These are phyloP conservation scores for Volvox reticuliferus DNA, from an alignment of 139 green algal species.

Conservation along the genomic window DNA sequence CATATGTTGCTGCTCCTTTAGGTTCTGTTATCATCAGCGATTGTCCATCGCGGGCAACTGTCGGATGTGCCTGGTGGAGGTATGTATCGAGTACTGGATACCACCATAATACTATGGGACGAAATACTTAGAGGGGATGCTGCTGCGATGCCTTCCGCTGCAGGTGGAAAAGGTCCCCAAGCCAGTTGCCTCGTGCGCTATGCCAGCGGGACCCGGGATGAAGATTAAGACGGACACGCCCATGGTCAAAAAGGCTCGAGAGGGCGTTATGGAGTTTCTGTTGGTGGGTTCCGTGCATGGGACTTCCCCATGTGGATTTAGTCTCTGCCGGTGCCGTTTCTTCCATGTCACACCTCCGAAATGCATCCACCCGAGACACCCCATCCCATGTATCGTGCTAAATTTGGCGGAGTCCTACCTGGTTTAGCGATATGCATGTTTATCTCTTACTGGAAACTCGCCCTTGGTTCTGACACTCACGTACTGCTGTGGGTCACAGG, in stretches of 20 bases:
- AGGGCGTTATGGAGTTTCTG: slow-evolving; percentile 99
- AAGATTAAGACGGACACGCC: slow-evolving; percentile 96
- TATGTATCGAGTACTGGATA: slow-evolving; percentile 43
- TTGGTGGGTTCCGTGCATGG: slow-evolving; percentile 70
- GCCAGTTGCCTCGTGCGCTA: slow-evolving; percentile 97
- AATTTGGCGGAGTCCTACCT: too few relatives aligned
- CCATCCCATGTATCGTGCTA: too few relatives aligned
- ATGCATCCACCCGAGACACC: too few relatives aligned
- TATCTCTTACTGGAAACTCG: too few relatives aligned
- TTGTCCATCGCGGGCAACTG: slow-evolving; percentile 99
- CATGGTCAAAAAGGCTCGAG: slow-evolving; percentile 98
- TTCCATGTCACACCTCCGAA: too few relatives aligned
- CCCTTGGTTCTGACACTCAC: too few relatives aligned
- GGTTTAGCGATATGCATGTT: too few relatives aligned
- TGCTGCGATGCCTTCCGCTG: not conserved
- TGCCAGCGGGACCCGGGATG: slow-evolving; percentile 97
- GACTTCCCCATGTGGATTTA: too few relatives aligned
- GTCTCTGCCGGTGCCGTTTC: too few relatives aligned
- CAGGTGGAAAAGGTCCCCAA: slow-evolving; percentile 97
- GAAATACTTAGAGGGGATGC: not conserved
- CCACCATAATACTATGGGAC: too few relatives aligned
- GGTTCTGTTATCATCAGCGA: slow-evolving; percentile 99
- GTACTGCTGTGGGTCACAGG: too few relatives aligned
- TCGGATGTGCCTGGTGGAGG: slow-evolving; percentile 99
- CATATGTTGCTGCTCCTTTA: slow-evolving; percentile 32